Base-by-base conservation (phyloP, 129 eudicot genomes). In the Ambrosia trifida region DNA sequence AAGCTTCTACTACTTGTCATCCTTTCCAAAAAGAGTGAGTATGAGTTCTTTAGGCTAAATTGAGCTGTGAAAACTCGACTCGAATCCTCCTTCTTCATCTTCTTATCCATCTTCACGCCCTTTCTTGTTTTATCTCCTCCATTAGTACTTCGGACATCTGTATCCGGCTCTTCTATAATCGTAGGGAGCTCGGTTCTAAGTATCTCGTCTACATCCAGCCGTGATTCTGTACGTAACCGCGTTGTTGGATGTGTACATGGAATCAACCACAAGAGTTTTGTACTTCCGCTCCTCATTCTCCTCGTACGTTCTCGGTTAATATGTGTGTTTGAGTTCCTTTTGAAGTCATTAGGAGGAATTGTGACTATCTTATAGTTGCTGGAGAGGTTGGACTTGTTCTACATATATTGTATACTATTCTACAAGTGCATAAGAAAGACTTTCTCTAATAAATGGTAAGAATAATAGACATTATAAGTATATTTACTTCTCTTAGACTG, bases 21-120 rank as follows among this genome's bases (percentile, higher is more conserved):
- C 46, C 96, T 80, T 52, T 85, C 71, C 79, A 89, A 73, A 83
- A 85, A 80, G 31, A 86, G 68, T 17, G 85, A 81, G 70, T 89
- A 86, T 65, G 89, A 81, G 36, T 80, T 79, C 66, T 86, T 84
- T 17, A 86, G 11, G 65, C 87, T 88, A 66, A 73, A 81, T 31
- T 86, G 84, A 63, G 84, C 46, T 5, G 74, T 72, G 53, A 85
- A 83, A 65, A 82, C 69, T 17, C 81, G 56, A 45, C 85, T 80
- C 51, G 63, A 24, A 36, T 79, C 83, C 0, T 68, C 78, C 68
- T 78, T 74, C 6, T 66, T 77, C 18, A 30, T 11, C 83, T 82
- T 77, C 80, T 83, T 82, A 4, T 58, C 70, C 44, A 32, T 79
- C 57, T 73, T 82, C 43, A 14, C 18, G 62, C 18, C 57, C 62